These are phyloP conservation scores for Trichosanthes truncata DNA, from an alignment of 306 rosid species.

Conservation along the genomic window DNA sequence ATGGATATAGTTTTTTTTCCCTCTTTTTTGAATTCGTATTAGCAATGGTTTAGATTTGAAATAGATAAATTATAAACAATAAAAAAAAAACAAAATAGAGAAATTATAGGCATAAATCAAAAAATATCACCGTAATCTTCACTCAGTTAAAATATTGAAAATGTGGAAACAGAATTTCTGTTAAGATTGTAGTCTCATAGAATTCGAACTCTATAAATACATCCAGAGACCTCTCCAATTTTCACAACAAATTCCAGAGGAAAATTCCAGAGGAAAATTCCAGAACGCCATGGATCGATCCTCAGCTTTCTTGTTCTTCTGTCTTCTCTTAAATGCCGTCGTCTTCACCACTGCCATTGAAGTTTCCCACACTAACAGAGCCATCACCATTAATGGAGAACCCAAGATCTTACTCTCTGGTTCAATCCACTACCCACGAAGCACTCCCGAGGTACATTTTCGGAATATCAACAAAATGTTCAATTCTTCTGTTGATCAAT, in stretches of 20 bases:
- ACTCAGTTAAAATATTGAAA: not conserved
- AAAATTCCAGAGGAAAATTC: not conserved
- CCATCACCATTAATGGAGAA: conserved; percentile 35
- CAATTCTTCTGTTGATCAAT: not conserved
- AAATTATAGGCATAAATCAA: not conserved
- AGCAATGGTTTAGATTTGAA: too few species aligned
- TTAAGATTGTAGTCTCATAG: not conserved
- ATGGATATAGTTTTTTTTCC: too few species aligned
- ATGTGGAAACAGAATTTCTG: not conserved
- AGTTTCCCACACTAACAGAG: conserved; percentile 37
- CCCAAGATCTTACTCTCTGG: conserved; percentile 29
- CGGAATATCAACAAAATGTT: not conserved
- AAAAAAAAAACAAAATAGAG: not conserved
- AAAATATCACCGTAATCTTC: too few species aligned
- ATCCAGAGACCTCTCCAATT: accelerated
- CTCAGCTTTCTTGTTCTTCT: not conserved
- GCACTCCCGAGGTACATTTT: conserved; percentile 31
- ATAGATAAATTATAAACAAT: too few species aligned
- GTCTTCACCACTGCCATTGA: not conserved
- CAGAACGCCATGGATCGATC: not conserved
- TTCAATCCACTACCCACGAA: conserved; percentile 49
- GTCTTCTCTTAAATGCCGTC: not conserved
- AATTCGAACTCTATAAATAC: not conserved
- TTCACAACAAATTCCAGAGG: not conserved
- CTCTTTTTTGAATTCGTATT: too few species aligned